These are phyloP conservation scores for Senna tora DNA, from an alignment of 306 rosid species.

Conservation along the genomic window DNA sequence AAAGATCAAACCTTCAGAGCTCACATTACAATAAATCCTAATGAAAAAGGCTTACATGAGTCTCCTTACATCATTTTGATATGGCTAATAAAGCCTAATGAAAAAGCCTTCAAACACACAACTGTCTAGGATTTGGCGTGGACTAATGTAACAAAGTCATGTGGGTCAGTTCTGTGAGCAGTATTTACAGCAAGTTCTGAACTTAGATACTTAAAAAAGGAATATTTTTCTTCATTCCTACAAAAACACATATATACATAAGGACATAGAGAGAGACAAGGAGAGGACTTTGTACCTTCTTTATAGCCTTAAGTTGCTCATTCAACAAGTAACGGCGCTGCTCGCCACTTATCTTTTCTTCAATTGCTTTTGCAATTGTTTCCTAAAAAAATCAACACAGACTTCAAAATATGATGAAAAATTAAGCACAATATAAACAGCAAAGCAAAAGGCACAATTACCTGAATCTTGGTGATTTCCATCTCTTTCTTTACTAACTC, in stretches of 20 bases:
- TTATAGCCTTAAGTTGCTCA: slow-evolving; percentile 98
- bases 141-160: background rate
- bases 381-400: slow-evolving; percentile 59
- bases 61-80: background rate
- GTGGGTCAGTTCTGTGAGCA: background rate
- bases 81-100: slow-evolving; percentile 7
- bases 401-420: slow-evolving; percentile 33
- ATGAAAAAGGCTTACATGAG: background rate
- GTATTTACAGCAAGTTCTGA: slow-evolving; percentile 4
- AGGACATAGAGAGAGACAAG: background rate
- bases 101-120: background rate
- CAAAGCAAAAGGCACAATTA: slow-evolving; percentile 37
- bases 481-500: slow-evolving; percentile 98
- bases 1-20: slow-evolving; percentile 36
- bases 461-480: slow-evolving; percentile 99
- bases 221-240: background rate
- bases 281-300: slow-evolving; percentile 60
- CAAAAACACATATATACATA: background rate
- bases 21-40: slow-evolving; percentile 16
- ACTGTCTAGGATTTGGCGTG: background rate
- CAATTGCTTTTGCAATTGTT: slow-evolving; percentile 98
- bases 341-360: slow-evolving; percentile 97
- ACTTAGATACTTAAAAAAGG: slow-evolving; percentile 4
- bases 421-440: slow-evolving; percentile 8
- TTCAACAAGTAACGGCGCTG: slow-evolving; percentile 95